phyloP scores from a whole-genome alignment of 495 filamentous ascomycete genomes.

The Aspergillus avenaceus region DNA sequence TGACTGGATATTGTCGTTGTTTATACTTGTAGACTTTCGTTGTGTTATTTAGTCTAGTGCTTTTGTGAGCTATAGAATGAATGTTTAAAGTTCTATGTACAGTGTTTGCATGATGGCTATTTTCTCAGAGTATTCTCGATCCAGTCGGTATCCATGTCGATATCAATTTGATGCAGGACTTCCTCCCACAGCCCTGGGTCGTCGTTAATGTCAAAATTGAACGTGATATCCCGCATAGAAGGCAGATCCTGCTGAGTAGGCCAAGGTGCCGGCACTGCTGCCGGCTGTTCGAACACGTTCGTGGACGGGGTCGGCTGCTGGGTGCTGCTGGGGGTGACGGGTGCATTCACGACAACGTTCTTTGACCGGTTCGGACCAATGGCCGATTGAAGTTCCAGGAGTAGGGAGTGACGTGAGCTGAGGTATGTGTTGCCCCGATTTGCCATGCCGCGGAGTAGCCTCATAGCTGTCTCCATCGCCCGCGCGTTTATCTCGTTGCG shows the following conservation, averaged over 20 bases:
- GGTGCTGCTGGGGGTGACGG: constrained; percentile 16
- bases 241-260: constrained; percentile 18
- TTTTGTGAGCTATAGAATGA: no score
- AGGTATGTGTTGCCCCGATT: constrained; percentile 46
- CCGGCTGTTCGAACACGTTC: background rate
- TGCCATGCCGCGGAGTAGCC: constrained; percentile 41
- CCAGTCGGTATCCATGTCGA: constrained; percentile 40
- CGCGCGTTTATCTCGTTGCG: constrained; percentile 29
- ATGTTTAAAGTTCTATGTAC: no score
- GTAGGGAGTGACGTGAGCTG: constrained; percentile 34
- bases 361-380: constrained; percentile 17
- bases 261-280: constrained; percentile 14
- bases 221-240: constrained; percentile 28
- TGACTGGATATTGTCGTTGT: no score
- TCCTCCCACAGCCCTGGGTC: constrained; percentile 37
- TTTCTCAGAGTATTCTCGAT: constrained; percentile 32
- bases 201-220: constrained; percentile 35
- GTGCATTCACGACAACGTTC: background rate
- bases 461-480: constrained; percentile 40
- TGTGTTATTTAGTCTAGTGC: no score
- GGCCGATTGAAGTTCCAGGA: constrained; percentile 30
- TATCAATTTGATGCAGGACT: constrained; percentile 33
- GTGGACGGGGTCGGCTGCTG: constrained; percentile 8
- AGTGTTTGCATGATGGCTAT: background rate
- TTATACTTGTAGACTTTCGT: no score